Conservation (phyloP, 73 alveolate species). For the Paramecium tetraurelia region DNA sequence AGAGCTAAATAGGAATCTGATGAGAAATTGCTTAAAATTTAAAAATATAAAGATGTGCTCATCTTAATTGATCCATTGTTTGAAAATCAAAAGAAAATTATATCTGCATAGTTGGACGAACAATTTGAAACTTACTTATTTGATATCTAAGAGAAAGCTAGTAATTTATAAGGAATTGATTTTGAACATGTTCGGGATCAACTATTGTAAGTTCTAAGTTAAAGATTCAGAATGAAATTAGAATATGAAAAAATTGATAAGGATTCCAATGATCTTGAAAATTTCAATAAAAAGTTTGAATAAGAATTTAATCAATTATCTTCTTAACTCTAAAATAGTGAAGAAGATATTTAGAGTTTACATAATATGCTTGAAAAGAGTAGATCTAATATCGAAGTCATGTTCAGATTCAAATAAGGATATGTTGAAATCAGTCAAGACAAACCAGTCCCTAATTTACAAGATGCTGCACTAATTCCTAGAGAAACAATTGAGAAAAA, state of each 20-base stretch:
- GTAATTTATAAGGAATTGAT: not conserved
- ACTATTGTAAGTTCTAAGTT: not conserved
- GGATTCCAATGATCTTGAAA: not conserved
- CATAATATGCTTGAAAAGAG: slow-evolving; percentile 29
- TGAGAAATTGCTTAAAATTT: not conserved
- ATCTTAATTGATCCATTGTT: not conserved
- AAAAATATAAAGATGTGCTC: slow-evolving; percentile 27
- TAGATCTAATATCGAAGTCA: slow-evolving; percentile 55
- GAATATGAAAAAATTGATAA: slow-evolving; percentile 5
- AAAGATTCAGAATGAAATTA: slow-evolving; percentile 10
- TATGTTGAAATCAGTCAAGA: slow-evolving; percentile 59
- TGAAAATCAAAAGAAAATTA: not conserved
- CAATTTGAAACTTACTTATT: slow-evolving; percentile 18
- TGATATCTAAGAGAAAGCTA: not conserved
- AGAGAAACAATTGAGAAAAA: slow-evolving; percentile 53
- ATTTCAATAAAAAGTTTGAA: not conserved
- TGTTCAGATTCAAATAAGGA: slow-evolving; percentile 60
- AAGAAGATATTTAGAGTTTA: not conserved
- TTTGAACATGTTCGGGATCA: slow-evolving; percentile 14
- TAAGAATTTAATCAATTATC: not conserved
- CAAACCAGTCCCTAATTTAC: slow-evolving; percentile 57
- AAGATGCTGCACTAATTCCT: slow-evolving; percentile 57
- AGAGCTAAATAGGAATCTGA: not conserved
- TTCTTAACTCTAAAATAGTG: not conserved
- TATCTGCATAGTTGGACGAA: not conserved